Evolutionary conservation across 2,329 filamentous ascomycete genomes (phyloP).

Genomic region (Alternaria ethzedia): DNA sequence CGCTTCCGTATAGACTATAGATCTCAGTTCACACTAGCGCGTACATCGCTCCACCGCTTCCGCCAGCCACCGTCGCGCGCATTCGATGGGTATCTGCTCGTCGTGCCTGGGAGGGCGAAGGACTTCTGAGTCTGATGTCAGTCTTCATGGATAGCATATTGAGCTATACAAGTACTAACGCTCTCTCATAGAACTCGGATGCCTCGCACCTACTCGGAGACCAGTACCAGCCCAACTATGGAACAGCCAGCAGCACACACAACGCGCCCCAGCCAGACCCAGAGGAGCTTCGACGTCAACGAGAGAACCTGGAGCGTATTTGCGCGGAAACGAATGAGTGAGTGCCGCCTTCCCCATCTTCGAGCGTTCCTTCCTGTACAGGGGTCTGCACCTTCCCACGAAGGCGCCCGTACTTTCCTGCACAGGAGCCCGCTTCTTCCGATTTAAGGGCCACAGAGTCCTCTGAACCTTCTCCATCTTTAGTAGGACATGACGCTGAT

Average conservation of each 20-base stretch:
- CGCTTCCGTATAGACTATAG: conserved; percentile 1
- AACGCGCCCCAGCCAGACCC: conserved; percentile 53
- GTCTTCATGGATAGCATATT: conserved; percentile 21
- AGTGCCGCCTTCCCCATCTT: conserved; percentile 14
- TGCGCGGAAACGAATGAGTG: conserved; percentile 58
- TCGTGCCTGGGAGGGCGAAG: conserved; percentile 56
- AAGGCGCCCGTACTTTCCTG: not conserved
- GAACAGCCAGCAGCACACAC: conserved; percentile 47
- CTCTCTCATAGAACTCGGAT: conserved; percentile 49
- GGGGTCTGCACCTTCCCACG: not conserved
- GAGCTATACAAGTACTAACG: conserved; percentile 27
- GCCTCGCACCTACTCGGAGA: conserved; percentile 55
- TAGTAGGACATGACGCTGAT: conserved; percentile 18
- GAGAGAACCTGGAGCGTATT: conserved; percentile 57
- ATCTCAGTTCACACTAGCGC: not conserved
- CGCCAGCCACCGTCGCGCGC: conserved; percentile 8
- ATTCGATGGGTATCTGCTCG: conserved; percentile 57
- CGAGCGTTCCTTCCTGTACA: not conserved
- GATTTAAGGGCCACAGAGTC: fast-evolving
- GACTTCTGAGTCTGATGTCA: conserved; percentile 53
- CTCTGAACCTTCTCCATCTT: not conserved
- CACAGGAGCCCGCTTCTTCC: not conserved
- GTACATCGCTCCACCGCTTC: not conserved
- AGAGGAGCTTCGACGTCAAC: conserved; percentile 56
- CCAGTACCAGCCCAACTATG: conserved; percentile 54